Percentiles rank a stretch among this genome's conserved stretches.
These are phyloP conservation scores for Leucoagaricus sp. DNA, from an alignment of 1,284 basidiomycete genomes.

Conservation along the genomic window DNA sequence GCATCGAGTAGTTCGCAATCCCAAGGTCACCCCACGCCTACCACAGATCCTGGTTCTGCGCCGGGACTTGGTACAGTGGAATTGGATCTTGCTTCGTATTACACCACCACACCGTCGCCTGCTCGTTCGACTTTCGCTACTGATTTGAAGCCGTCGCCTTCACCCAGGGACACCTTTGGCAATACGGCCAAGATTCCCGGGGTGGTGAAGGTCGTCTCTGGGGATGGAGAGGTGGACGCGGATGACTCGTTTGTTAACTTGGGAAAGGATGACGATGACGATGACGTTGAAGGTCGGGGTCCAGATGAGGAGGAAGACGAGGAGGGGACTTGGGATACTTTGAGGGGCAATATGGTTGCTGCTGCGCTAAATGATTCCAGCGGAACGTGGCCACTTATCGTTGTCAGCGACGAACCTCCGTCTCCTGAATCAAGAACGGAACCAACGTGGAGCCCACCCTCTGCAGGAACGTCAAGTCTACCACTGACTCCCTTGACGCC, in stretches of 20 bases:
- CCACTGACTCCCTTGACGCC: conserved; percentile 37
- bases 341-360: conserved; percentile 21
- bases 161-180: conserved; percentile 41
- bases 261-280: conserved; percentile 29
- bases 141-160: conserved; percentile 27
- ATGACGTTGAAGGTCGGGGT: conserved; percentile 19
- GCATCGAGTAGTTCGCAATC: conserved; percentile 38
- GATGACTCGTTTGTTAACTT: conserved; percentile 13
- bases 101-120: conserved; percentile 27
- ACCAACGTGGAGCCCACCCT: conserved; percentile 16
- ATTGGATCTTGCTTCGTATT: conserved; percentile 26
- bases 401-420: conserved; percentile 29
- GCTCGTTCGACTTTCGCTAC: neutral
- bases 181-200: conserved; percentile 24
- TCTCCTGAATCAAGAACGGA: conserved; percentile 18
- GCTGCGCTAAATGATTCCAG: conserved; percentile 15
- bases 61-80: neutral
- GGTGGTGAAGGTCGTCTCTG: conserved; percentile 8
- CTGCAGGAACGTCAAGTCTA: conserved; percentile 21
- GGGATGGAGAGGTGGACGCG: neutral
- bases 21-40: conserved; percentile 39
- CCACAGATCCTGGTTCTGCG: conserved; percentile 25
- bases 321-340: conserved; percentile 26
- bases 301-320: conserved; percentile 17
- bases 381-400: conserved; percentile 30